phyloP scores from a whole-genome alignment of 2,329 filamentous ascomycete species.

The Pochonia chlamydosporia region DNA sequence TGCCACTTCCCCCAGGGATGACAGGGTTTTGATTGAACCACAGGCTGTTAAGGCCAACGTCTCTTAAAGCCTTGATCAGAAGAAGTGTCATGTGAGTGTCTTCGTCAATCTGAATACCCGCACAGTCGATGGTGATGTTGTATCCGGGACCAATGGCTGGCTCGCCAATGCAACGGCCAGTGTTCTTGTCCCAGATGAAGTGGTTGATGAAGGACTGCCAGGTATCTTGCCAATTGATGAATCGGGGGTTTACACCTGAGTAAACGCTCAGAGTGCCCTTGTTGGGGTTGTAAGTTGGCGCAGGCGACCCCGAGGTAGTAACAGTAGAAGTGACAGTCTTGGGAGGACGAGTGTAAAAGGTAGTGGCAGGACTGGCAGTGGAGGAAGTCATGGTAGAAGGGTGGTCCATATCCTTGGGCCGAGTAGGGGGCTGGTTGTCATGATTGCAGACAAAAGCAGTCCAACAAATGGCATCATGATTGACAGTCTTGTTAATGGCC shows the following conservation, averaged over 20 bases:
- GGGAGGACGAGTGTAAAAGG: constrained; percentile 24
- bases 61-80: constrained; percentile 31
- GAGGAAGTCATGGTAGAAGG: constrained; percentile 28
- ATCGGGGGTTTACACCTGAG: constrained; percentile 29
- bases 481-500: constrained; percentile 32
- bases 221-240: constrained; percentile 33
- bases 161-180: constrained; percentile 26
- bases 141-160: constrained; percentile 28
- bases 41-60: constrained; percentile 31
- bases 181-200: constrained; percentile 32
- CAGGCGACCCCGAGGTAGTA: constrained; percentile 20
- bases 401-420: constrained; percentile 28
- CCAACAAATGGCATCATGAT: constrained; percentile 30
- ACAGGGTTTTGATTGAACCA: constrained; percentile 34
- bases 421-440: constrained; percentile 25
- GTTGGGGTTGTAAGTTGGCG: constrained; percentile 23
- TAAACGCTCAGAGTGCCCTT: constrained; percentile 25
- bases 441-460: constrained; percentile 37
- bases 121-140: constrained; percentile 30
- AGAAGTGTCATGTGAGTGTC: constrained; percentile 34
- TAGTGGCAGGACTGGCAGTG: constrained; percentile 26
- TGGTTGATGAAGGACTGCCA: constrained; percentile 34
- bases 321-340: constrained; percentile 16
- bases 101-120: constrained; percentile 30
- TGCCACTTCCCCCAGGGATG: constrained; percentile 25